phyloP scores from a whole-genome alignment of 257 asterid species.

The Linaria vulgaris region DNA sequence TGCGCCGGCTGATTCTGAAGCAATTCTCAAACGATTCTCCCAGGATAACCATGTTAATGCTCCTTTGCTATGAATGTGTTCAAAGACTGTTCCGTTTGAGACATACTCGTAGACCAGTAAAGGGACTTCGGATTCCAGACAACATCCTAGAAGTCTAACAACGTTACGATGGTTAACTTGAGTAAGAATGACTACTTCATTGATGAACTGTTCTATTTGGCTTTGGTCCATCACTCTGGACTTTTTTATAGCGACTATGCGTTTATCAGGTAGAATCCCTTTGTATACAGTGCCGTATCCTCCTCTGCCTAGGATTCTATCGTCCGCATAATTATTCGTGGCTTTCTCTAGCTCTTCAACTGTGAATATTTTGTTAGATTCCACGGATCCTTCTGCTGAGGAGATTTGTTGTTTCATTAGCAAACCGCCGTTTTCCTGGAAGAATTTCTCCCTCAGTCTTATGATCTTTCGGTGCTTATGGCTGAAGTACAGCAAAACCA shows the following conservation, averaged over 20 bases:
- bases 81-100: conserved; percentile 40
- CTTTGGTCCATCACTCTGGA: conserved; percentile 38
- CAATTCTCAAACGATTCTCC: conserved; percentile 49
- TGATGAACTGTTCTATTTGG: conserved; percentile 48
- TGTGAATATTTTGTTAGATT: conserved; percentile 37
- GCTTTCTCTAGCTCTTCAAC: conserved; percentile 44
- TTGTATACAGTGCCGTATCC: conserved; percentile 48
- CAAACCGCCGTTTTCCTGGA: conserved; percentile 50
- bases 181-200: conserved; percentile 48
- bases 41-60: conserved; percentile 39
- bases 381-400: conserved; percentile 34
- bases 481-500: conserved; percentile 37
- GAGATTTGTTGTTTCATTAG: conserved; percentile 37
- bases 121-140: conserved; percentile 51
- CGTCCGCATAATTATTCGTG: conserved; percentile 42
- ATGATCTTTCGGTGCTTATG: conserved; percentile 32
- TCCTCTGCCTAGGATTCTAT: conserved; percentile 46
- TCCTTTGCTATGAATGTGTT: conserved; percentile 37
- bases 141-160: conserved; percentile 51
- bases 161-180: conserved; percentile 52
- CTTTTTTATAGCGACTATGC: conserved; percentile 48
- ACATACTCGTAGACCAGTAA: conserved; percentile 46
- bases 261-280: conserved; percentile 39
- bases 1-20: conserved; percentile 47
- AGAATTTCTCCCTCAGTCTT: conserved; percentile 43